Percentiles rank a stretch among this genome's conserved stretches.
phyloP scores from a whole-genome alignment of 768 basidiomycete species.

The Auricularia heimuer region DNA sequence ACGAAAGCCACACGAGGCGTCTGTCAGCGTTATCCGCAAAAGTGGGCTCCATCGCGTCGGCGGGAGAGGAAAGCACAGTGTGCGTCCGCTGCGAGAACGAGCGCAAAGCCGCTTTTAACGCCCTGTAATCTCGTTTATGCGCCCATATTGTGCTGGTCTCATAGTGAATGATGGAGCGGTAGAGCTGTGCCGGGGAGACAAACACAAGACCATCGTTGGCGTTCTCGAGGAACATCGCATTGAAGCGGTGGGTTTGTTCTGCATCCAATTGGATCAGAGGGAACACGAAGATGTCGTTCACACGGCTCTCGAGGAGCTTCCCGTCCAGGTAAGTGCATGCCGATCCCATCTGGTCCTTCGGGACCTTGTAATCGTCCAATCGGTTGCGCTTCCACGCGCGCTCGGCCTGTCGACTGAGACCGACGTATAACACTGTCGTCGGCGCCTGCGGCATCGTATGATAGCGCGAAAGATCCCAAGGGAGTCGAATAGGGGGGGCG shows the following conservation, averaged over 20 bases:
- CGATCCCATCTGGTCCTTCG: too few relatives aligned
- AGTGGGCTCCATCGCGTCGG: neutral
- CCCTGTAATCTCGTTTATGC: neutral
- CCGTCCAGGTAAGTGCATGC: neutral
- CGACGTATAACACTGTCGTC: too few relatives aligned
- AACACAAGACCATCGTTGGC: neutral
- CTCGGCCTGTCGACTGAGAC: too few relatives aligned
- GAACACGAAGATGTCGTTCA: neutral
- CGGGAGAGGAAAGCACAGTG: neutral
- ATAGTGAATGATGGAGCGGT: neutral
- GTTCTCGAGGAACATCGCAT: neutral
- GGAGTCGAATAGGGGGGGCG: neutral
- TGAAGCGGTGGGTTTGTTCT: neutral
- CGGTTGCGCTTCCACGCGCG: too few relatives aligned
- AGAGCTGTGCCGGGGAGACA: neutral
- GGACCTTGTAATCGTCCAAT: too few relatives aligned
- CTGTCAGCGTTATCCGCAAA: neutral
- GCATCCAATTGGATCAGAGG: neutral
- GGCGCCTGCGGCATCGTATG: too few relatives aligned
- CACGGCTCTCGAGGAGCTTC: neutral
- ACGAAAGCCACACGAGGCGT: too few relatives aligned
- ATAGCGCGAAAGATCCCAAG: neutral
- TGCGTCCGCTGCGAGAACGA: neutral
- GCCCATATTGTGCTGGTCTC: neutral
- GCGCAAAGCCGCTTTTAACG: neutral